A percentile compares a stretch with the other conserved stretches of the same genome.
phyloP scores from a whole-genome alignment of 495 filamentous ascomycete species.

The Talaromyces wortmannii region DNA sequence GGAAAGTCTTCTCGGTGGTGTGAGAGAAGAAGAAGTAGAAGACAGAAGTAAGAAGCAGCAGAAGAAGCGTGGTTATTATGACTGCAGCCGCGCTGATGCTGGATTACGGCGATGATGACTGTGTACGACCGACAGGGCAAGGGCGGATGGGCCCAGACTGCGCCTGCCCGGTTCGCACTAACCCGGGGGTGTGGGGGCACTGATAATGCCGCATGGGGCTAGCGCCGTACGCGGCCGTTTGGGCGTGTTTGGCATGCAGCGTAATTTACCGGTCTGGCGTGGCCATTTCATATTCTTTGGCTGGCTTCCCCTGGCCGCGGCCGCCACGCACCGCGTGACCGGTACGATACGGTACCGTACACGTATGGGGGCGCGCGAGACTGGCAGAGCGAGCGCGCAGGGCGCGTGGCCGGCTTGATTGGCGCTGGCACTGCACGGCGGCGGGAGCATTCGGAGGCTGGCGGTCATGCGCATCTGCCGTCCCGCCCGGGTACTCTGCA shows the following conservation, averaged over 20 bases:
- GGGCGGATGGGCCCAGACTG: too few relatives aligned
- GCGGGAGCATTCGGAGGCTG: constrained; percentile 19
- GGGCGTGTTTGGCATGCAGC: background rate
- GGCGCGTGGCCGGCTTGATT: constrained; percentile 18
- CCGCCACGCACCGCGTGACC: too few relatives aligned
- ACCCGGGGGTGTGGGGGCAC: too few relatives aligned
- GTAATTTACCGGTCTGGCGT: background rate
- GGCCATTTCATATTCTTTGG: background rate
- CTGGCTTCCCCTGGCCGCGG: too few relatives aligned
- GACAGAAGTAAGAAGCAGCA: constrained; percentile 4
- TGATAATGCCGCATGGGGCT: too few relatives aligned
- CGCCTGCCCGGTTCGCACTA: too few relatives aligned
- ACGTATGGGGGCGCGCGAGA: background rate
- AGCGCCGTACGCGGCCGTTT: too few relatives aligned
- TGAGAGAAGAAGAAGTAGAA: background rate
- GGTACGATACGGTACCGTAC: background rate
- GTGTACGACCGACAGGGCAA: too few relatives aligned
- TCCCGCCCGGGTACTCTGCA: background rate
- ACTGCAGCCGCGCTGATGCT: background rate
- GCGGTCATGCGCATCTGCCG: background rate
- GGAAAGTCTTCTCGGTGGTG: background rate
- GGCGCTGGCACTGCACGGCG: constrained; percentile 7
- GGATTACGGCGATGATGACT: too few relatives aligned
- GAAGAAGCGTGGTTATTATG: background rate
- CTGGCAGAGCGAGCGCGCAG: constrained; percentile 1